Base-by-base conservation (phyloP, 192 early-diverging fungal species). In the Backusella mclennaniae region DNA sequence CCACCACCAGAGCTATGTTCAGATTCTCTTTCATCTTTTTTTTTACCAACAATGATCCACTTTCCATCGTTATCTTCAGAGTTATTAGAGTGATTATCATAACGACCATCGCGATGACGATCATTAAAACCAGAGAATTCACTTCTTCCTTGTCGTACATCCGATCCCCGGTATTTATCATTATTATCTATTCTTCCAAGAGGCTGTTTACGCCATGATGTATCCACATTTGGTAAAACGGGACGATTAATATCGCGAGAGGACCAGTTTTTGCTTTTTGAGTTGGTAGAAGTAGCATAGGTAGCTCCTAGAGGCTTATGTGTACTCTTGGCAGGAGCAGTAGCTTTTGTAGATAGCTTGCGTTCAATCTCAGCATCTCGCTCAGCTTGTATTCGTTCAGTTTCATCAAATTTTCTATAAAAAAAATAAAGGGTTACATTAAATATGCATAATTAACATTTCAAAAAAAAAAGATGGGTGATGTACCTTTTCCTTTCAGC, bases 311-410 rank as follows among this genome's bases (percentile, higher is more conserved):
- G 67, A 3, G 67, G 38, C 1, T 14, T 21, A 23, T 69, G 23
- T 26, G 9, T 49, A 29, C 26, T 31, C 14, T 71, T 71, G 38
- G 38, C 39, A 39, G n/a, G 5, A 41, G 68, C 7, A 41, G 38
- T 69, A 5, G n/a, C 21, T 29, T 63, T 29, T 4, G 70, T 31
- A 41, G 15, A 4, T 4, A 80, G 42, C 42, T 81, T 84, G 11
- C 79, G 80, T 69, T 89, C 87, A 46, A 88, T 85, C 66, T 81
- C 74, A 23, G 79, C 83, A 67, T 89, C 84, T 26, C 70, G 77
- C 66, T 87, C 86, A 14, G 74, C 74, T 74, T 90, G 84, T 36
- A 73, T 82, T 38, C 78, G 80, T 39, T 83, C 88, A 21, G 84
- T 81, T 38, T 81, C 84, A 73, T 90, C 87, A 76, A 85, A 68